Base-by-base conservation (phyloP, 163 green algal species). In the Scenedesmus sp. region DNA sequence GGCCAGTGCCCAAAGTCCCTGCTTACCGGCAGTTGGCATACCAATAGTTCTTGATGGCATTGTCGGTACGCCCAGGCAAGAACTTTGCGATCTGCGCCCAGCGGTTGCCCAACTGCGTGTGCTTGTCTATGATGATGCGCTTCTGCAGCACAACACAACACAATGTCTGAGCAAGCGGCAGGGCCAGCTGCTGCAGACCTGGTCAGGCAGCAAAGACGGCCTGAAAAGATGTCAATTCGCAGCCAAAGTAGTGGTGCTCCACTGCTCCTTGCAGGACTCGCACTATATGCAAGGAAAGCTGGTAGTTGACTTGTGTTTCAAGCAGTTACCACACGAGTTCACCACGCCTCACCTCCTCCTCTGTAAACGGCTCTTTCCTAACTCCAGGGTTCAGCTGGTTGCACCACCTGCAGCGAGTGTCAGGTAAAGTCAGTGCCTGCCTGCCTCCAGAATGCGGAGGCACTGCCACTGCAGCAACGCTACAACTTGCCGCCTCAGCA, bases 1-100 rank as follows among this genome's bases (percentile, higher is more conserved):
- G 51, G 9, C 51, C 12, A 3, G 3, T 2, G 5, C 51, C 7
- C 24, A 72, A 24, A 72, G 59, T 9, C 24, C 59, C 22, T 72
- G 59, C 59, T 72, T 72, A 72, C 59, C 59, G 59, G 59, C 59
- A 72, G 59, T 72, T 72, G 59, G 59, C 59, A 72, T 65, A 91
- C 96, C 96, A 99, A 92, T 98, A 96, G 91, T 99, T 99, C 89
- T 99, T 98, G 68, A 98, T 96, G 2, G 95, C 94, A 80, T 98
- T 98, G 86, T 98, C 96, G 18, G 96, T 97, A 16, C 97, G 88
- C 0, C 95, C 96, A 4, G 93, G 94, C 78, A 99, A 89, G 44
- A 90, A 89, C 91, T 98, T 98, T 15, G 97, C 95, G 82, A 99
- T 98, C 81, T 81, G 78, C 16, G 96, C 95, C 97, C 97, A 97